Conservation (phyloP, 257 asterid species). For the Lycium barbarum region DNA sequence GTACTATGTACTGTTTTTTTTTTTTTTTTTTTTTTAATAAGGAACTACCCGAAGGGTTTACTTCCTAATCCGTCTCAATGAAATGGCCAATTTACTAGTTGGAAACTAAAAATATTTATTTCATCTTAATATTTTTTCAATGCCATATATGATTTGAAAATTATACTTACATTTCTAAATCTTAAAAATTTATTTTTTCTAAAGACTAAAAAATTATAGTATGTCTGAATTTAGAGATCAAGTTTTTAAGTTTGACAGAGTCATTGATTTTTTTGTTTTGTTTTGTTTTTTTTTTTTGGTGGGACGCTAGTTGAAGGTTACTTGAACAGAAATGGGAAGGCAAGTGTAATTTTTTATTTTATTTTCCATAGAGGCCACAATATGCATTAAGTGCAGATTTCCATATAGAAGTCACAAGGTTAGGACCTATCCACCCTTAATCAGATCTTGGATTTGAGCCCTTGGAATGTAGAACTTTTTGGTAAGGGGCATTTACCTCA, state of each 20-base stretch:
- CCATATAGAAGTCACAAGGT: neutral
- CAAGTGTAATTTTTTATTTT: too few species aligned
- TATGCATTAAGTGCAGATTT: neutral
- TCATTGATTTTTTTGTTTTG: neutral
- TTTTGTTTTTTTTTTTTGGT: neutral
- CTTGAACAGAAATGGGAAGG: neutral
- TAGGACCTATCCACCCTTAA: neutral
- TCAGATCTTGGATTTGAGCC: neutral
- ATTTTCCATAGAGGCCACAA: neutral
- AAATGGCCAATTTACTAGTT: neutral
- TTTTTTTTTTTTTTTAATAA: neutral
- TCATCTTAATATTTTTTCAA: neutral
- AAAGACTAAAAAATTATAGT: neutral
- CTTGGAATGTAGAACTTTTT: neutral
- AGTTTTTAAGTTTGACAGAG: neutral
- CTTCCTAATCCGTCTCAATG: neutral
- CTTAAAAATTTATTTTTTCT: neutral
- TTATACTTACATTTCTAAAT: neutral
- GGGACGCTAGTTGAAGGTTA: neutral
- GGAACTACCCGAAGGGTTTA: neutral
- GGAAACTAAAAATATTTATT: neutral
- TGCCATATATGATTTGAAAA: conserved; percentile 3
- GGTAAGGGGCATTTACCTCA: neutral
- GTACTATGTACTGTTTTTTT: neutral
- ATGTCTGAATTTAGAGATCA: neutral